Evolutionary conservation across 1,284 basidiomycete genomes (phyloP).

Genomic region (Puccinia hordei): DNA sequence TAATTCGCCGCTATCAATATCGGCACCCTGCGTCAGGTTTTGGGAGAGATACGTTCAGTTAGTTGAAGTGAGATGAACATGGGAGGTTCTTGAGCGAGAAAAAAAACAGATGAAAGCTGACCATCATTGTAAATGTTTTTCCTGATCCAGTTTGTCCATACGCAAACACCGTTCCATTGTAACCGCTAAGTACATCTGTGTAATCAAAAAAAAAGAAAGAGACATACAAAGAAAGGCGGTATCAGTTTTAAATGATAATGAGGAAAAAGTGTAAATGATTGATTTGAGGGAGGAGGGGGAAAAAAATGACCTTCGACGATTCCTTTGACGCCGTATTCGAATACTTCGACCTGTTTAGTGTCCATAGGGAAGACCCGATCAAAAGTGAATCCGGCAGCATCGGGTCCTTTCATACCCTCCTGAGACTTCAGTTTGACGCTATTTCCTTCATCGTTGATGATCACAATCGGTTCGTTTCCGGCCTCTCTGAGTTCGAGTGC

Average conservation of each 20-base stretch:
- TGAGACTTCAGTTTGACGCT: slow-evolving; percentile 68
- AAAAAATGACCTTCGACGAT: slow-evolving; percentile 61
- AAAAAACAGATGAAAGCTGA: slow-evolving; percentile 57
- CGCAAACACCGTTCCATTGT: slow-evolving; percentile 97
- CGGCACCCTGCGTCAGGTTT: slow-evolving; percentile 71
- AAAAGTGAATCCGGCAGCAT: slow-evolving; percentile 85
- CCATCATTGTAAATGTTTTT: slow-evolving; percentile 91
- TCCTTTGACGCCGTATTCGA: slow-evolving; percentile 97
- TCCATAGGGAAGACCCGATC: slow-evolving; percentile 94
- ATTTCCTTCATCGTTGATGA: slow-evolving; percentile 77
- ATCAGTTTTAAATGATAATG: too few species aligned
- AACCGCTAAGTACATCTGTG: slow-evolving; percentile 94
- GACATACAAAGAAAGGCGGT: too few species aligned
- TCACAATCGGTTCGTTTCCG: slow-evolving; percentile 82
- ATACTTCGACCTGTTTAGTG: slow-evolving; percentile 89
- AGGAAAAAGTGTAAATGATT: background rate
- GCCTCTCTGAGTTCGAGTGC: slow-evolving; percentile 82
- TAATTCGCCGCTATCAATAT: slow-evolving; percentile 86
- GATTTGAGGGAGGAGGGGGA: too few species aligned
- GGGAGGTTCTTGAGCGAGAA: background rate
- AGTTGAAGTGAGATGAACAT: slow-evolving; percentile 59
- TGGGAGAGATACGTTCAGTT: too few species aligned
- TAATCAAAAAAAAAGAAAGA: background rate
- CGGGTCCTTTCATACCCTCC: slow-evolving; percentile 55
- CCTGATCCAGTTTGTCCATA: slow-evolving; percentile 99